Percentiles rank a stretch among this genome's conserved stretches.
Evolutionary conservation across 164 flowering plant species (phyloP).

Genomic region (Saururus chinensis): DNA sequence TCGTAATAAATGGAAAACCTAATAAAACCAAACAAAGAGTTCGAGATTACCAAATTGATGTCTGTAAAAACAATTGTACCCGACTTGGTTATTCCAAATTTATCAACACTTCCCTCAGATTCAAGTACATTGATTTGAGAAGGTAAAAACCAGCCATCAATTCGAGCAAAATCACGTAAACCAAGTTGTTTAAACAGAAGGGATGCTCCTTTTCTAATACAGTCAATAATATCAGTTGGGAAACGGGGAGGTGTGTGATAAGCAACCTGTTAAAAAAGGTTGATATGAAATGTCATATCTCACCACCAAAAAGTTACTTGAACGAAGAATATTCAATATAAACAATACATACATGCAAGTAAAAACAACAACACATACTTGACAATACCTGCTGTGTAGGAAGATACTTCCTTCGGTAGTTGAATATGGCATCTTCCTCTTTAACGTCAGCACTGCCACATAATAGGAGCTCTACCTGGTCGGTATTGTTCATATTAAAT

Average conservation of each 20-base stretch:
- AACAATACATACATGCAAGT: not conserved
- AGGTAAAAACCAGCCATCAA: slow-evolving; percentile 94
- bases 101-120: slow-evolving; percentile 17
- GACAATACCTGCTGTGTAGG: slow-evolving; percentile 73
- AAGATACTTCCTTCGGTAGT: slow-evolving; percentile 85
- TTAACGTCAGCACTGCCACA: slow-evolving; percentile 33
- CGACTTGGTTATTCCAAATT: slow-evolving; percentile 39
- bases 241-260: slow-evolving; percentile 93
- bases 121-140: slow-evolving; percentile 18
- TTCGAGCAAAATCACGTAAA: slow-evolving; percentile 81
- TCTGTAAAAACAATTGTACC: slow-evolving; percentile 74
- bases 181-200: slow-evolving; percentile 58
- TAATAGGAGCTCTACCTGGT: slow-evolving; percentile 76
- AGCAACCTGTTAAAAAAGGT: slow-evolving; percentile 43
- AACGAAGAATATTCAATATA: not conserved
- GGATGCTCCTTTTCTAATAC: slow-evolving; percentile 63
- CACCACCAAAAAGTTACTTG: not conserved
- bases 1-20: not conserved
- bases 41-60: slow-evolving; percentile 62
- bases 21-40: not conserved
- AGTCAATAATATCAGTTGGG: slow-evolving; percentile 49
- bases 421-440: slow-evolving; percentile 82
- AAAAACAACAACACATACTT: not conserved
- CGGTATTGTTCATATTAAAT: not conserved
- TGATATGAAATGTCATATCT: not conserved